Conservation (phyloP, 2,329 filamentous ascomycete genomes). For the Alternaria rosae region DNA sequence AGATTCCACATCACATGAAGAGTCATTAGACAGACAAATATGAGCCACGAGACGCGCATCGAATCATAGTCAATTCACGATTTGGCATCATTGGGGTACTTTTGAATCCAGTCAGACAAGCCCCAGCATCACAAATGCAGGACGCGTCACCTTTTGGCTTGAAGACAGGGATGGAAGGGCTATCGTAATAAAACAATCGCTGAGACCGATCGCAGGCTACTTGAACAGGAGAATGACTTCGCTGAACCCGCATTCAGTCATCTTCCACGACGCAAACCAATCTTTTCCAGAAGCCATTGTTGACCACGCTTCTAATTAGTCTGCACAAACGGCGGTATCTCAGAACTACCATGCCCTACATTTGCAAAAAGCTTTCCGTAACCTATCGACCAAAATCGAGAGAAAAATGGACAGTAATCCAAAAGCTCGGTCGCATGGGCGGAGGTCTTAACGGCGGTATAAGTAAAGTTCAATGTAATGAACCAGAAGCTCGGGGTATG, state of each 20-base stretch:
- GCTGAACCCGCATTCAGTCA: not conserved
- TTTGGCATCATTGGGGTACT: not conserved
- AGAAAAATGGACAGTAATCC: conserved; percentile 1
- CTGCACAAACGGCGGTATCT: not conserved
- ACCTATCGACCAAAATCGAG: not conserved
- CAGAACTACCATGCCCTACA: not conserved
- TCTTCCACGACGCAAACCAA: not conserved
- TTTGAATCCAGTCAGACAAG: too few relatives aligned
- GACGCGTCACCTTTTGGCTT: not conserved
- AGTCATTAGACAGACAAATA: not conserved
- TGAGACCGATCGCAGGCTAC: not conserved
- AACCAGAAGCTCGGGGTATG: conserved; percentile 6
- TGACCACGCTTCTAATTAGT: not conserved
- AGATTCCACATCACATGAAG: not conserved
- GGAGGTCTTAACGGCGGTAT: conserved; percentile 20
- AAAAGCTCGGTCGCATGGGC: conserved; percentile 6
- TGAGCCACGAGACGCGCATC: not conserved
- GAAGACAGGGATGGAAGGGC: not conserved
- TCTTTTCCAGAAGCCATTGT: not conserved
- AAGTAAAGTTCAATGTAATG: not conserved
- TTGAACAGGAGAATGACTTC: not conserved
- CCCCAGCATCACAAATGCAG: not conserved
- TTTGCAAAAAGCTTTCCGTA: conserved; percentile 7
- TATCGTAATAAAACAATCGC: not conserved
- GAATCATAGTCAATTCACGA: not conserved